A percentile compares a stretch with the other conserved stretches of the same genome.
Conservation (phyloP, 805 yeast species). For the Danielia reshetovae region DNA sequence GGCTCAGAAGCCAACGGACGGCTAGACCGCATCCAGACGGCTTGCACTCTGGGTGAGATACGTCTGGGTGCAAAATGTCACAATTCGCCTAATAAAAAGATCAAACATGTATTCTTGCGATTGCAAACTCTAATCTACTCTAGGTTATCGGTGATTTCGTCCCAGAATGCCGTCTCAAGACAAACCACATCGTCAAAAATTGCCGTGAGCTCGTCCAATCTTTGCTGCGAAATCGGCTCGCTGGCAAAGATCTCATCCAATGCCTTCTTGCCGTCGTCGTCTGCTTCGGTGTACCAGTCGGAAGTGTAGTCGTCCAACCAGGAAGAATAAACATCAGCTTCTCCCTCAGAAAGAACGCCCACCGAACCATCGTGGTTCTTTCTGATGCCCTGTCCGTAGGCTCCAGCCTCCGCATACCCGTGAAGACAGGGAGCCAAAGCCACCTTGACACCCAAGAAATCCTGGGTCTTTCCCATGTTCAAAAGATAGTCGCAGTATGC, state of each 20-base stretch:
- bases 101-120: too few species aligned
- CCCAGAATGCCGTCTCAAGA: slow-evolving; percentile 71
- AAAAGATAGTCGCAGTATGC: slow-evolving; percentile 60
- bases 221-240: slow-evolving; percentile 33
- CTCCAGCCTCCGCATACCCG: slow-evolving; percentile 64
- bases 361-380: slow-evolving; percentile 12
- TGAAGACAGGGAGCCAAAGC: slow-evolving; percentile 74
- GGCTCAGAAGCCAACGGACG: too few species aligned
- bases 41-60: too few species aligned
- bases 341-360: slow-evolving; percentile 18
- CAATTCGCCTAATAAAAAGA: too few species aligned
- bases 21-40: too few species aligned
- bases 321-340: slow-evolving; percentile 30
- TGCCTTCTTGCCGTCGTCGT: slow-evolving; percentile 44
- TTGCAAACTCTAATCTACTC: too few species aligned
- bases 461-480: slow-evolving; percentile 48
- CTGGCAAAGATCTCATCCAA: slow-evolving; percentile 39
- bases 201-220: slow-evolving; percentile 48
- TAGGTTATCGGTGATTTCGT: slow-evolving; percentile 30
- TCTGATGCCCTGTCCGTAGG: slow-evolving; percentile 23
- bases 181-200: slow-evolving; percentile 57
- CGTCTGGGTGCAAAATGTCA: too few species aligned
- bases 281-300: slow-evolving; percentile 54
- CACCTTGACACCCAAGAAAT: slow-evolving; percentile 61
- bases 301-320: slow-evolving; percentile 66